A percentile compares a stretch with the other conserved stretches of the same genome.
These are phyloP conservation scores for Neurospora terricola DNA, from an alignment of 495 filamentous ascomycete genomes.

Conservation along the genomic window DNA sequence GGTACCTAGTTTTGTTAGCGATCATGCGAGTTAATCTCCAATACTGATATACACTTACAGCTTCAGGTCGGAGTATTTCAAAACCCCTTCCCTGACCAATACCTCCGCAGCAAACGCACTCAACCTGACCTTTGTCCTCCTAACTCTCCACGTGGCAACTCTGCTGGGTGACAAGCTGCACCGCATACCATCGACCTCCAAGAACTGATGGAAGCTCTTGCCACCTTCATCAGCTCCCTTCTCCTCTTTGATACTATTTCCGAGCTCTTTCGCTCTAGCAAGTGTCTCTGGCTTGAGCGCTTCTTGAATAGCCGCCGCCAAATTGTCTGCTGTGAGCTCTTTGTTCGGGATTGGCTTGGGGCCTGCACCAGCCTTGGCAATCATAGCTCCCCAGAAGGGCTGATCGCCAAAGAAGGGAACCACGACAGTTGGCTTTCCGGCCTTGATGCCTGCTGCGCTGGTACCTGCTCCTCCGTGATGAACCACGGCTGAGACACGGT, in stretches of 20 bases:
- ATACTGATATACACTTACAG: conserved; percentile 37
- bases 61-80: conserved; percentile 57
- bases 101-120: conserved; percentile 61
- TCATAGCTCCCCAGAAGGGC: conserved; percentile 74
- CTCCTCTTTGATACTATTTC: conserved; percentile 52
- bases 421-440: conserved; percentile 61
- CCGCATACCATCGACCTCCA: conserved; percentile 49
- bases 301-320: conserved; percentile 52
- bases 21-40: neutral
- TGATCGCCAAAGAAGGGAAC: conserved; percentile 85
- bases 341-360: conserved; percentile 62
- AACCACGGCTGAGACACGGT: conserved; percentile 62
- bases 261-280: conserved; percentile 47
- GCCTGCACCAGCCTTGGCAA: conserved; percentile 61
- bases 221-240: conserved; percentile 53
- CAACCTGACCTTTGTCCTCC: conserved; percentile 49
- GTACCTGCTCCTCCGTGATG: conserved; percentile 81
- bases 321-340: conserved; percentile 49
- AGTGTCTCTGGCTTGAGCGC: conserved; percentile 47
- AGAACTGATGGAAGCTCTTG: conserved; percentile 57
- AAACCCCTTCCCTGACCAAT: conserved; percentile 48
- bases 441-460: conserved; percentile 61
- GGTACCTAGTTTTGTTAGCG: conserved; percentile 42
- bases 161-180: conserved; percentile 56
- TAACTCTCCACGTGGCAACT: conserved; percentile 61